Base-by-base conservation (phyloP, 495 filamentous ascomycete species). In the Staphylotrichum longicolle region DNA sequence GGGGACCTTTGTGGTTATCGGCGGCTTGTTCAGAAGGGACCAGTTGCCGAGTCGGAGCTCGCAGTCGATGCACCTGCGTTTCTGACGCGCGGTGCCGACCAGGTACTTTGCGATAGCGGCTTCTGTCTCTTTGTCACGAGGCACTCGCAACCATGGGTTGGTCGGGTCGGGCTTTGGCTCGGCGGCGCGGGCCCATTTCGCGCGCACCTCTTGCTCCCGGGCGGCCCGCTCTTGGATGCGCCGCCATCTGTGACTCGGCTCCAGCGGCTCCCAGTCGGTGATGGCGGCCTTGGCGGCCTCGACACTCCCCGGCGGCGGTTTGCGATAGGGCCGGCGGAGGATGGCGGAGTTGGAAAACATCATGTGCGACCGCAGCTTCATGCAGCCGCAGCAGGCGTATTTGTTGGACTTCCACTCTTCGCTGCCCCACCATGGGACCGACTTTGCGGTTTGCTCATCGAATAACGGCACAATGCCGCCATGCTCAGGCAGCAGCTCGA, bases 321-420 rank as follows among this genome's bases (percentile, higher is more conserved):
- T 71, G 27, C 66, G 57, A 37, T 54, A 50, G 12, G 37, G 45
- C 3, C 61, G 62, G 7, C 60, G 40, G 32, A 67, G 47, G 54
- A 71, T 62, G 14, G 60, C 57, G 54, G 60, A 62, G 62, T 69
- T 67, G 55, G 61, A 57, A 41, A 71, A 71, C 62, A 54, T 63
- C 35, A 57, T 61, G 33, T 71, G 69, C 30, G 66, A 7, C 7
- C 54, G 69, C 10, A 71, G 64, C 46, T 64, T 63, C 54, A 69
- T 55, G 60, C 69, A 71, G 9, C 62, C 64, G 11, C 55, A 58
- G 60, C 69, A 71, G 40, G 69, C 69, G 37, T 71, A 71, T 42
- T 60, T 67, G 57, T 49, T 64, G 15, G 11, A 32, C 32, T 44
- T 32, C 69, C 67, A 71, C 30, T 56, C 57, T 1, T 27, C 14